Percentiles rank a stretch among this genome's conserved stretches.
Evolutionary conservation across 2,329 filamentous ascomycete genomes (phyloP).

Genomic region (Alternaria sp.): DNA sequence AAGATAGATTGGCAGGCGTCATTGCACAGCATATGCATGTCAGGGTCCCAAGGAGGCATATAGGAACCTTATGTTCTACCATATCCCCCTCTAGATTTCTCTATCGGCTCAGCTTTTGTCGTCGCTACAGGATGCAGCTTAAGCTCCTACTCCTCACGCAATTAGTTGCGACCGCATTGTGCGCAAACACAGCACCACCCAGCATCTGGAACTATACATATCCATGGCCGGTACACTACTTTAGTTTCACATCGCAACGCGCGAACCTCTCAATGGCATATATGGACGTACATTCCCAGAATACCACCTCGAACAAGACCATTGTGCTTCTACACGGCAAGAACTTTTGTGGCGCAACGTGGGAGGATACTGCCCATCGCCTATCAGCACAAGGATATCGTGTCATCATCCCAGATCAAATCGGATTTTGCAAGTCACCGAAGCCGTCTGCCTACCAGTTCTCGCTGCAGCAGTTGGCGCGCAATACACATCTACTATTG

Average conservation of each 20-base stretch:
- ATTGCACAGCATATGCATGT: conserved; percentile 6
- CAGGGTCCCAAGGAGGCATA: not conserved
- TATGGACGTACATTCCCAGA: conserved; percentile 60
- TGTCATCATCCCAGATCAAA: conserved; percentile 63
- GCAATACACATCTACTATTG: conserved; percentile 62
- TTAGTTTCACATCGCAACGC: conserved; percentile 59
- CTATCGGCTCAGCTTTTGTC: not conserved
- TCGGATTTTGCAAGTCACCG: conserved; percentile 67
- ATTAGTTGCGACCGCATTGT: conserved; percentile 13
- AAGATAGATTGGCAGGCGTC: conserved; percentile 8
- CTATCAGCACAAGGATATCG: conserved; percentile 59
- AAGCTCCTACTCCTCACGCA: conserved; percentile 7
- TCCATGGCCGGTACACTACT: conserved; percentile 60
- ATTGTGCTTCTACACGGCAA: conserved; percentile 64
- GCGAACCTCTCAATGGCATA: conserved; percentile 64
- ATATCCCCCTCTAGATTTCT: not conserved
- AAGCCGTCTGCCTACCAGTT: conserved; percentile 64
- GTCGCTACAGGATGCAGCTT: conserved; percentile 14
- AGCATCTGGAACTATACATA: conserved; percentile 55
- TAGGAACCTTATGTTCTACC: not conserved
- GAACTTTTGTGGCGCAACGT: conserved; percentile 66
- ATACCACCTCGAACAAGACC: conserved; percentile 48
- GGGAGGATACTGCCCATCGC: conserved; percentile 58
- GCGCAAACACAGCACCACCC: conserved; percentile 21
- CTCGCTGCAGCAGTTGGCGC: conserved; percentile 61